Conservation (phyloP, 352 stramenopile genomes). For the Globisporangium yorkense region DNA sequence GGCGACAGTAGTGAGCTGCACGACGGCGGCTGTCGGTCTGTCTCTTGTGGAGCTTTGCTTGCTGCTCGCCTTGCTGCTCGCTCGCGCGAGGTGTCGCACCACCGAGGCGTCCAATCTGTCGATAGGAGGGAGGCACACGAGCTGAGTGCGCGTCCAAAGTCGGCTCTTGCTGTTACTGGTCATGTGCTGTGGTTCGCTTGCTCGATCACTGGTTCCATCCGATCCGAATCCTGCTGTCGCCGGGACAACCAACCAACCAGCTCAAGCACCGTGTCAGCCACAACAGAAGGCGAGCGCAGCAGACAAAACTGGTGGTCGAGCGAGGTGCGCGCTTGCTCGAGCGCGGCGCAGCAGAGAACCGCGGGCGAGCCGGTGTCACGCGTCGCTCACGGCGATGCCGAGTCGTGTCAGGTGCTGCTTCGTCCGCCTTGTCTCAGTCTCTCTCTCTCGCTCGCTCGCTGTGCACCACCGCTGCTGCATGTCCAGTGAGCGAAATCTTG, state of each 20-base stretch:
- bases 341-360: too few relatives aligned
- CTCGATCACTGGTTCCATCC: too few relatives aligned
- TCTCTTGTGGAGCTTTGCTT: not conserved
- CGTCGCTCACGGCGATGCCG: not conserved
- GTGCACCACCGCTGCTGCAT: too few relatives aligned
- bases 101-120: not conserved
- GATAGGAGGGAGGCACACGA: not conserved
- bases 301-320: not conserved
- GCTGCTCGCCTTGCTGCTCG: not conserved
- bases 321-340: not conserved
- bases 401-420: not conserved
- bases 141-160: not conserved
- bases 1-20: not conserved
- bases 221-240: not conserved
- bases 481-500: too few relatives aligned
- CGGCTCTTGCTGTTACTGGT: too few relatives aligned
- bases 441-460: too few relatives aligned
- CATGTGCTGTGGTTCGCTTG: too few relatives aligned
- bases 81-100: not conserved
- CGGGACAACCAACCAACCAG: not conserved
- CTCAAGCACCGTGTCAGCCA: not conserved
- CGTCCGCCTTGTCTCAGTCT: too few relatives aligned
- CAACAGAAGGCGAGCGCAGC: too few relatives aligned
- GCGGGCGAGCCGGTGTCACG: too few relatives aligned
- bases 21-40: not conserved